These are phyloP conservation scores for Pichia insulana DNA, from an alignment of 805 yeast genomes.

Conservation along the genomic window DNA sequence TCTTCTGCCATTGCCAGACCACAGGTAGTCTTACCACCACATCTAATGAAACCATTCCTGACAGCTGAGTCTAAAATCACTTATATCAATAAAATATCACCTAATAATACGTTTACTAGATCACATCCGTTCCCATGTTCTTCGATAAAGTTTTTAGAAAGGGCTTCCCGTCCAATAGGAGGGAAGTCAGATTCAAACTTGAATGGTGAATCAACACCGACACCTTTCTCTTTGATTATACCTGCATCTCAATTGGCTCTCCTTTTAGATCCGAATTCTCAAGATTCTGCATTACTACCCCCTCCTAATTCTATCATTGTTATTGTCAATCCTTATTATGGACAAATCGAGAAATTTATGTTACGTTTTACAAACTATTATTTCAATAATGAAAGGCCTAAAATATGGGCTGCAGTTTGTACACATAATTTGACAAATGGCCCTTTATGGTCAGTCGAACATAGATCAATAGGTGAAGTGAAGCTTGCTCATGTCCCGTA, in stretches of 20 bases:
- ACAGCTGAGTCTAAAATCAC: slow-evolving; percentile 7
- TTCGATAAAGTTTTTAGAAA: neutral
- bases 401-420: slow-evolving; percentile 17
- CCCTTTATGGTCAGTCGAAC: slow-evolving; percentile 18
- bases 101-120: slow-evolving; percentile 9
- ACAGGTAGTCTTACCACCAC: slow-evolving; percentile 5
- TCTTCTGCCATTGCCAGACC: slow-evolving; percentile 1
- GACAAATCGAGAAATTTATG: slow-evolving; percentile 12
- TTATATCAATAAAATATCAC: slow-evolving; percentile 10
- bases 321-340: slow-evolving; percentile 20
- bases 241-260: slow-evolving; percentile 6
- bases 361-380: slow-evolving; percentile 3
- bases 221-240: slow-evolving; percentile 1
- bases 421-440: slow-evolving; percentile 16
- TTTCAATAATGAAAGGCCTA: slow-evolving; percentile 11
- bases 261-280: neutral
- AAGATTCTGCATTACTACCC: slow-evolving; percentile 4
- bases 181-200: neutral
- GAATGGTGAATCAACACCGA: neutral
- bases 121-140: slow-evolving; percentile 2
- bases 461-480: slow-evolving; percentile 18
- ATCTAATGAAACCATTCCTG: slow-evolving; percentile 7
- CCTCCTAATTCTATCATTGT: slow-evolving; percentile 16
- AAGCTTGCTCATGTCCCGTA: slow-evolving; percentile 16
- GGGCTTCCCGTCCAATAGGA: neutral